phyloP scores from a whole-genome alignment of 1,284 basidiomycete genomes.

The Ustilago trichophora region DNA sequence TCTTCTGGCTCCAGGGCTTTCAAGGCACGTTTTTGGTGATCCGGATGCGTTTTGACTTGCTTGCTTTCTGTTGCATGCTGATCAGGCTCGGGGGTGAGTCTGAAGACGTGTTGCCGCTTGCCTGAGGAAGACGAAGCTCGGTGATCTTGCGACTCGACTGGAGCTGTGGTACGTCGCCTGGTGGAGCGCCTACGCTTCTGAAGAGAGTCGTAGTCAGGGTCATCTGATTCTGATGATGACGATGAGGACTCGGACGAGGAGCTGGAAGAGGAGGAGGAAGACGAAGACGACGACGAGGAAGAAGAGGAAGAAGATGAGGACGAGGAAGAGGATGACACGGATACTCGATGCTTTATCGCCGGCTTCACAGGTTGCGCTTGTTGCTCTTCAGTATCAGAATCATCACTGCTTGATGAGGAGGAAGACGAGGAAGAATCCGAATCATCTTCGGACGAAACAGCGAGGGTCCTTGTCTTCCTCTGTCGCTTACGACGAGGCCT shows the following conservation, averaged over 20 bases:
- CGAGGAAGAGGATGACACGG: constrained; percentile 17
- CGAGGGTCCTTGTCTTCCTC: constrained; percentile 39
- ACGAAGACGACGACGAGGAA: too few relatives aligned
- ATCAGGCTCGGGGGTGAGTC: constrained; percentile 28
- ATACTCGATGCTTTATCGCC: too few relatives aligned
- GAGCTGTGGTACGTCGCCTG: neutral
- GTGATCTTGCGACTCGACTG: neutral
- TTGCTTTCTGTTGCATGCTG: neutral
- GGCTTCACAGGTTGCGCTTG: too few relatives aligned
- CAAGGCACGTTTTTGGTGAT: neutral
- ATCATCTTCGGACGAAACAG: constrained; percentile 22
- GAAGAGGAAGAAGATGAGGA: constrained; percentile 7
- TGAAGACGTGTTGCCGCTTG: constrained; percentile 14
- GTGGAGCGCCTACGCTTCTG: neutral
- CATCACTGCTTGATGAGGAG: too few relatives aligned
- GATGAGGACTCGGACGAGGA: neutral
- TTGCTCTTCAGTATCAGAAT: too few relatives aligned
- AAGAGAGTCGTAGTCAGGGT: constrained; percentile 6
- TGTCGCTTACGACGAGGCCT: constrained; percentile 25
- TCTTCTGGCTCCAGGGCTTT: constrained; percentile 7
- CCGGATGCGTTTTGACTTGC: neutral
- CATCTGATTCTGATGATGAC: constrained; percentile 5
- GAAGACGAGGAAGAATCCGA: constrained; percentile 33
- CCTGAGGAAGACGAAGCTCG: neutral
- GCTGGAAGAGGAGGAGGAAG: too few relatives aligned